Conservation (phyloP, 768 basidiomycete species). For the Lentinula aciculospora region DNA sequence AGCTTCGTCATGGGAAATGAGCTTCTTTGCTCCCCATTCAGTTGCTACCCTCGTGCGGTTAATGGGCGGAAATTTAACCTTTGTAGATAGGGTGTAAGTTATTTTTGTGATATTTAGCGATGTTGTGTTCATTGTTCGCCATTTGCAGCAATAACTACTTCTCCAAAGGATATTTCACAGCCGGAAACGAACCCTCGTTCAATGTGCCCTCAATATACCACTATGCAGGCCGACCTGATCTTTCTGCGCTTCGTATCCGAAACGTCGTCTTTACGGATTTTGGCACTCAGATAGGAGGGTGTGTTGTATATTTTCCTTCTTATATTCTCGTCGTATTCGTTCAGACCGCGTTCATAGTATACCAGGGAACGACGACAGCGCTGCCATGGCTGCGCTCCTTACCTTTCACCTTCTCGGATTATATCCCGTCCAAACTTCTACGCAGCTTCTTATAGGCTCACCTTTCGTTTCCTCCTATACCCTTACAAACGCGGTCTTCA, state of each 20-base stretch:
- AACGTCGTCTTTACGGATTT: constrained; percentile 39
- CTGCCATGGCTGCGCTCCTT: constrained; percentile 46
- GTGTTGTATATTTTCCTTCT: constrained; percentile 3
- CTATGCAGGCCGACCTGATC: constrained; percentile 44
- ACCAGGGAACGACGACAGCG: constrained; percentile 49
- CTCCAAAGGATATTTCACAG: constrained; percentile 35
- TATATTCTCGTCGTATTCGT: background rate
- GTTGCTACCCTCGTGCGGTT: constrained; percentile 39
- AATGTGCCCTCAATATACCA: constrained; percentile 43
- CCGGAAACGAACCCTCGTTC: constrained; percentile 47
- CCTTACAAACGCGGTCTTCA: constrained; percentile 30
- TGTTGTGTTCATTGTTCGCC: background rate
- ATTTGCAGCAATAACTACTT: constrained; percentile 37
- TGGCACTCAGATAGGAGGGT: constrained; percentile 40
- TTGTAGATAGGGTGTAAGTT: constrained; percentile 34
- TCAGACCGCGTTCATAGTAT: constrained; percentile 20
- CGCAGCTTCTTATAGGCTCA: constrained; percentile 41
- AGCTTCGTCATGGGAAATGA: constrained; percentile 53
- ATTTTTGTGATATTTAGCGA: background rate
- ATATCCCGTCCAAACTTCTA: constrained; percentile 42
- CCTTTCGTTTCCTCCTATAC: constrained; percentile 43
- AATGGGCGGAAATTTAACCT: constrained; percentile 41
- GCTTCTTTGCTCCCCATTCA: constrained; percentile 47
- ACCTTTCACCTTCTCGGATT: constrained; percentile 45
- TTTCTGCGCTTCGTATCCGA: constrained; percentile 39